A percentile compares a stretch with the other conserved stretches of the same genome.
Evolutionary conservation across 129 eudicot species (phyloP).

Genomic region (Dittrichia graveolens): DNA sequence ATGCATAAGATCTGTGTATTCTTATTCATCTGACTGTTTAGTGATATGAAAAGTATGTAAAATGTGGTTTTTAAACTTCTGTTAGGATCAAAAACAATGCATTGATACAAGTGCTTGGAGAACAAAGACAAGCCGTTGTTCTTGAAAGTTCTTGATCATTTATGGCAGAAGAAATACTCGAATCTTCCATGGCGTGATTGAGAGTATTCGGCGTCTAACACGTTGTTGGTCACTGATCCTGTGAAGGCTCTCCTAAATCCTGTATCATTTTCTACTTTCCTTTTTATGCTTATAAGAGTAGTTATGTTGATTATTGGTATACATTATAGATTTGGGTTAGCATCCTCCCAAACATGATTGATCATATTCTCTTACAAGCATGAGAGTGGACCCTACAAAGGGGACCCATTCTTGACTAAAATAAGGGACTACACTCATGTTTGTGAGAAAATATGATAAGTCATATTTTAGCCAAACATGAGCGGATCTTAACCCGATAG

Average conservation of each 20-base stretch:
- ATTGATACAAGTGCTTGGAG: conserved; percentile 41
- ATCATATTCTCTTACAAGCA: no score
- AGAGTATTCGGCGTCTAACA: conserved; percentile 50
- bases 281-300: neutral
- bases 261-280: conserved; percentile 33
- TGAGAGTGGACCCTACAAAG: no score
- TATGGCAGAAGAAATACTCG: conserved; percentile 43
- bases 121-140: conserved; percentile 58
- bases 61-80: neutral
- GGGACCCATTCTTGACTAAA: no score
- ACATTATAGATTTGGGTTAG: no score
- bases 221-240: conserved; percentile 43
- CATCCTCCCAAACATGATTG: no score
- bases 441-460: no score
- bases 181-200: conserved; percentile 29
- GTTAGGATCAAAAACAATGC: conserved; percentile 63
- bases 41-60: no score
- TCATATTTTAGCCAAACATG: no score
- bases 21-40: no score
- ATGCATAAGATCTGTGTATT: no score
- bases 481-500: no score
- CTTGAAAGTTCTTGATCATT: conserved; percentile 46
- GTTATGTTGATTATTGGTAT: neutral
- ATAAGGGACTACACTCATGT: no score
- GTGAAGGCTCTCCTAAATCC: conserved; percentile 61